These are phyloP conservation scores for Curvularia sp. DNA, from an alignment of 2,329 filamentous ascomycete genomes.

Conservation along the genomic window DNA sequence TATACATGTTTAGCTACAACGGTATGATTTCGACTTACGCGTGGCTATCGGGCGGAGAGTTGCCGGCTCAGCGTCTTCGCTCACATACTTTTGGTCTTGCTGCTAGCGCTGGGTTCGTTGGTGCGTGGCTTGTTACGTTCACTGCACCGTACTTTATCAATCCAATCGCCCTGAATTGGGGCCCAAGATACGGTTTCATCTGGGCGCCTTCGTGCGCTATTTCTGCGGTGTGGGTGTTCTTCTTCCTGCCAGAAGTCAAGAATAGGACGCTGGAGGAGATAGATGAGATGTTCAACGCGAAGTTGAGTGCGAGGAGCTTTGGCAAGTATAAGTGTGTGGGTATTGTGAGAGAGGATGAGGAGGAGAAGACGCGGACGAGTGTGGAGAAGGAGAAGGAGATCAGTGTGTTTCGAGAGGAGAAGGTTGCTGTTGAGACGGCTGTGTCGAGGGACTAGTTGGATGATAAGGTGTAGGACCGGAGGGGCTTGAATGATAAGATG, in stretches of 20 bases:
- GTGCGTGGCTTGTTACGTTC: constrained; percentile 65
- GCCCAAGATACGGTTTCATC: constrained; percentile 64
- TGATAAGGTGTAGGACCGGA: too few species aligned
- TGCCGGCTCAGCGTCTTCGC: constrained; percentile 64
- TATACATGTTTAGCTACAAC: constrained; percentile 64
- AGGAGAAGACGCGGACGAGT: constrained; percentile 26
- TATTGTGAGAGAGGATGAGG: constrained; percentile 16
- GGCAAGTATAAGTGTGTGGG: constrained; percentile 48
- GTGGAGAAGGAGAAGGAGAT: constrained; percentile 37
- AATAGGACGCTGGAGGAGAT: constrained; percentile 62
- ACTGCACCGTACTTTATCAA: constrained; percentile 69
- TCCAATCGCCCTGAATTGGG: constrained; percentile 61
- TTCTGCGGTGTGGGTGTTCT: constrained; percentile 44
- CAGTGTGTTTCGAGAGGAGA: constrained; percentile 35
- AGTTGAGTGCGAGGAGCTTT: constrained; percentile 55
- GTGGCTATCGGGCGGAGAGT: constrained; percentile 64
- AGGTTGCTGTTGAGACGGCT: constrained; percentile 35
- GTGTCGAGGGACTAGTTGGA: constrained; percentile 31
- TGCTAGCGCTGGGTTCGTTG: constrained; percentile 60
- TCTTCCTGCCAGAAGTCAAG: constrained; percentile 63
- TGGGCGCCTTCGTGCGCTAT: constrained; percentile 55
- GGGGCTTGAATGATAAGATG: neutral
- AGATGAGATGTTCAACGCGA: constrained; percentile 60
- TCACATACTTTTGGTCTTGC: constrained; percentile 64
- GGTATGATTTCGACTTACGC: constrained; percentile 63